Percentiles rank a stretch among this genome's conserved stretches.
phyloP scores from a whole-genome alignment of 2,329 filamentous ascomycete species.

The Penicillium hordei region DNA sequence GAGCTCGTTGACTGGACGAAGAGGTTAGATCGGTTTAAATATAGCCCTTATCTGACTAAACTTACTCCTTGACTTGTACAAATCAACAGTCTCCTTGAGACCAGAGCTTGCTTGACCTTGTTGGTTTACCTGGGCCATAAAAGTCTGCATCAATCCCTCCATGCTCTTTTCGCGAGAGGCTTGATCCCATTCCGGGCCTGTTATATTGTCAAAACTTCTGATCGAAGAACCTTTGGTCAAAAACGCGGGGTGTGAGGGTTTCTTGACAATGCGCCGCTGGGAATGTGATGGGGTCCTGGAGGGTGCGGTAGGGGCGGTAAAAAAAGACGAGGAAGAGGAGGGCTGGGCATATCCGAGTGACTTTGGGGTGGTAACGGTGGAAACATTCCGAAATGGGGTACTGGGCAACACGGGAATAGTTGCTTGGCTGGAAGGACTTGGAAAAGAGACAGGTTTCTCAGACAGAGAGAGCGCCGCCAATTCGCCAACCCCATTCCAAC shows the following conservation, averaged over 20 bases:
- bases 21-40: neutral
- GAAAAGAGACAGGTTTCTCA: neutral
- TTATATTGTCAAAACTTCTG: slow-evolving; percentile 53
- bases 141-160: slow-evolving; percentile 68
- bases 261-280: slow-evolving; percentile 28
- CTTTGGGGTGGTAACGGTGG: slow-evolving; percentile 10
- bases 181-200: slow-evolving; percentile 64
- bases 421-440: neutral
- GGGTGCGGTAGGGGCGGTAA: slow-evolving; percentile 36
- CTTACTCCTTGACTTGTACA: slow-evolving; percentile 74
- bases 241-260: slow-evolving; percentile 47
- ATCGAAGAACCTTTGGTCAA: slow-evolving; percentile 73
- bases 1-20: slow-evolving; percentile 55
- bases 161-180: slow-evolving; percentile 73
- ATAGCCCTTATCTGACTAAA: slow-evolving; percentile 14
- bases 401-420: slow-evolving; percentile 1
- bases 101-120: slow-evolving; percentile 67
- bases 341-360: slow-evolving; percentile 41
- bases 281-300: slow-evolving; percentile 9
- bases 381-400: slow-evolving; percentile 16
- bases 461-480: neutral
- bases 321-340: slow-evolving; percentile 27
- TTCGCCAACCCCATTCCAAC: neutral
- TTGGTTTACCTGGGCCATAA: slow-evolving; percentile 71
- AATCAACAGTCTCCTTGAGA: slow-evolving; percentile 70